These are phyloP conservation scores for Cardiospermum halicacabum DNA, from an alignment of 345 rosid genomes.

Conservation along the genomic window DNA sequence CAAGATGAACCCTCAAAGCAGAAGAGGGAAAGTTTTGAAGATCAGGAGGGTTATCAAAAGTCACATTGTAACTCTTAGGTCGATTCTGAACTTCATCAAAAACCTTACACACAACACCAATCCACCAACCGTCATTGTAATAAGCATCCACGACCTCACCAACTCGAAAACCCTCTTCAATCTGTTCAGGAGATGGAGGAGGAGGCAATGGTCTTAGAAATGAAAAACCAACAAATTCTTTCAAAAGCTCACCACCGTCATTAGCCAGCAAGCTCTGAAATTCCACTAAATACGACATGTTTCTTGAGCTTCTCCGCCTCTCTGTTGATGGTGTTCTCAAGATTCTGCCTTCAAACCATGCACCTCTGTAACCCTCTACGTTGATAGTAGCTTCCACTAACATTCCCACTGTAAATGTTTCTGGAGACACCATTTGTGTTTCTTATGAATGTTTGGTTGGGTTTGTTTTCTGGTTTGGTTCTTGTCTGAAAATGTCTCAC, in stretches of 20 bases:
- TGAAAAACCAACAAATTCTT: not conserved
- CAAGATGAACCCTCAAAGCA: not conserved
- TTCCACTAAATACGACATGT: not conserved
- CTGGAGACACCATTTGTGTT: too few relatives aligned
- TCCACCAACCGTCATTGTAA: not conserved
- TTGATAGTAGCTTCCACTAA: not conserved
- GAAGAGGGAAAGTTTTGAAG: not conserved
- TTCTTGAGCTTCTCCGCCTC: not conserved
- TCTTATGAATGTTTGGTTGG: too few relatives aligned
- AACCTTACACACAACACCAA: not conserved
- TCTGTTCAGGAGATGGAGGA: not conserved
- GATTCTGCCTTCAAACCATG: not conserved
- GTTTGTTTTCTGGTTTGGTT: too few relatives aligned
- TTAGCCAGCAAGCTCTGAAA: not conserved
- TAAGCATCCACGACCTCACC: not conserved
- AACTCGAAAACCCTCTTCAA: not conserved
- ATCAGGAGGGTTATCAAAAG: not conserved
- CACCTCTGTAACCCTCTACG: not conserved
- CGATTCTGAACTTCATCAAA: not conserved
- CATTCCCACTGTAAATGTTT: too few relatives aligned
- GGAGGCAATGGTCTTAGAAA: not conserved
- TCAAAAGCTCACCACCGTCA: not conserved
- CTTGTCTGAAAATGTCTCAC: too few relatives aligned
- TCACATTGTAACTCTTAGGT: not conserved
- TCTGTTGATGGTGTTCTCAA: not conserved